A percentile compares a stretch with the other conserved stretches of the same genome.
Evolutionary conservation across 257 asterid genomes (phyloP).

Genomic region (Solanum virginianum): DNA sequence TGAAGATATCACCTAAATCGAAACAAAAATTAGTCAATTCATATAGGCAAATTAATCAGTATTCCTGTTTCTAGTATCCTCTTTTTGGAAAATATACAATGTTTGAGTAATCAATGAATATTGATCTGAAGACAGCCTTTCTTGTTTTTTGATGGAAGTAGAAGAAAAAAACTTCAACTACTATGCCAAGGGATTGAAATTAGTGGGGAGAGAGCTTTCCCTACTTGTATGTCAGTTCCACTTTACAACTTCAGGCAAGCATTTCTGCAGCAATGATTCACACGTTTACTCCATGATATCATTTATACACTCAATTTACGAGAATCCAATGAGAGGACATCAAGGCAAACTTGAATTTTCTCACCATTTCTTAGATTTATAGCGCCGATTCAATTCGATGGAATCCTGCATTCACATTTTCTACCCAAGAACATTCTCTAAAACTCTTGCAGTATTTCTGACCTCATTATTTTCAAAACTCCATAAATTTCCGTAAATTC

Average conservation of each 20-base stretch:
- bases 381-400: not conserved
- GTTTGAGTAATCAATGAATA: not conserved
- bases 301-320: not conserved
- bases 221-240: not conserved
- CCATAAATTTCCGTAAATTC: constrained; percentile 24
- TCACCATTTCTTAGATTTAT: not conserved
- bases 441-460: constrained; percentile 17
- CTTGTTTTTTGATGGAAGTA: not conserved
- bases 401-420: not conserved
- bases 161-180: not conserved
- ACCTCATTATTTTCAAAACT: constrained; percentile 33
- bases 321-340: not conserved
- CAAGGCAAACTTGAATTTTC: not conserved
- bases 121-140: not conserved
- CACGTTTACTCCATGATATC: not conserved
- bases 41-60: not conserved
- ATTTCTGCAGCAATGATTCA: not conserved
- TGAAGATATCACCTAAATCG: no score
- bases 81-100: not conserved
- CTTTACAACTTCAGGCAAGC: not conserved
- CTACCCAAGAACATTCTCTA: not conserved
- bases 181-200: not conserved
- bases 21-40: not conserved
- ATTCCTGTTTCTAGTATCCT: not conserved
- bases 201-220: not conserved